Evolutionary conservation across 140 eudicot species (phyloP).

Genomic region (Bidens hawaiensis): DNA sequence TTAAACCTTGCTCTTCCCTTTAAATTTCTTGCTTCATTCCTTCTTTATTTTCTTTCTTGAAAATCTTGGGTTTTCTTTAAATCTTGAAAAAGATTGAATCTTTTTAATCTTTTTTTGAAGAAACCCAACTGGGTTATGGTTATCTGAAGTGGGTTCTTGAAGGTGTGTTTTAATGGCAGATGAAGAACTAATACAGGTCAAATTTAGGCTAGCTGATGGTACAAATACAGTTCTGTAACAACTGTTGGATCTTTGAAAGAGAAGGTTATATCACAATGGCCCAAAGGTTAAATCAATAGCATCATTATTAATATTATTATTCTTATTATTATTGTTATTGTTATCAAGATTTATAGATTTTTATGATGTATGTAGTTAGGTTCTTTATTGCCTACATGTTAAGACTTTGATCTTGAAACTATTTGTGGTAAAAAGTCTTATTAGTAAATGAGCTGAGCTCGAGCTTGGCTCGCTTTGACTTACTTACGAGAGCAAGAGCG

Average conservation of each 20-base stretch:
- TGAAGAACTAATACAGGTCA: slow-evolving; percentile 40
- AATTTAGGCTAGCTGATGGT: slow-evolving; percentile 43
- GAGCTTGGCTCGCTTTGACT: no score
- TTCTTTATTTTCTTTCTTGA: not conserved
- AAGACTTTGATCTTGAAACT: not conserved
- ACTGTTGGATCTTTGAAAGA: slow-evolving; percentile 43
- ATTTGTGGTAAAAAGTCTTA: not conserved
- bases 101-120: no score
- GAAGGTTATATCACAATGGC: slow-evolving; percentile 32
- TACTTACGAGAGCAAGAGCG: no score
- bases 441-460: no score
- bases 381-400: not conserved
- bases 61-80: slow-evolving; percentile 18
- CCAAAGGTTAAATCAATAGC: slow-evolving; percentile 27
- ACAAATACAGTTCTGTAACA: slow-evolving; percentile 28
- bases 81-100: not conserved
- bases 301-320: not conserved
- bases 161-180: slow-evolving; percentile 24
- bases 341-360: not conserved
- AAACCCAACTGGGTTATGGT: no score
- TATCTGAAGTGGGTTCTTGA: slow-evolving; percentile 16
- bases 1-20: not conserved
- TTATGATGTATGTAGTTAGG: not conserved
- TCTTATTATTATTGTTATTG: not conserved
- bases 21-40: not conserved